Evolutionary conservation across 2,329 filamentous ascomycete species (phyloP).

Genomic region (Fusarium lyarnte): DNA sequence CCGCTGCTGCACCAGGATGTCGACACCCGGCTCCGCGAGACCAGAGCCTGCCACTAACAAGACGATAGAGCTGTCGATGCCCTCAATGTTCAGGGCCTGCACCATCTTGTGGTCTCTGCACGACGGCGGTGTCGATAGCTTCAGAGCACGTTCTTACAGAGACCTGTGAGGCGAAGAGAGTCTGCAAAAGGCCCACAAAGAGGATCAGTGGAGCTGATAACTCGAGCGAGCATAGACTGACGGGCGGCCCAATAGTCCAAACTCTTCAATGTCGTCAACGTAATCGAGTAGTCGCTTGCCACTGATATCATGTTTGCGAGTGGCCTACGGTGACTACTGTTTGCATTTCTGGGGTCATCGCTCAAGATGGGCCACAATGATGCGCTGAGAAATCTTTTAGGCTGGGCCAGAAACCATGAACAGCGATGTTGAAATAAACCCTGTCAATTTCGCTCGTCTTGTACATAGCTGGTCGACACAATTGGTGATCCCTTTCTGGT

Average conservation of each 20-base stretch:
- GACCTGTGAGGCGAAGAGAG: conserved; percentile 34
- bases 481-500: neutral
- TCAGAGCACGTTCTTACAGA: conserved; percentile 39
- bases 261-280: neutral
- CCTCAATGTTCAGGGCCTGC: conserved; percentile 30
- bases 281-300: conserved; percentile 18
- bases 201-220: conserved; percentile 37
- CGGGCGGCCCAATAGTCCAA: neutral
- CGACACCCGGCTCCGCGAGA: conserved; percentile 43
- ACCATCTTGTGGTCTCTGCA: conserved; percentile 38
- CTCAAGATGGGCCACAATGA: conserved; percentile 12
- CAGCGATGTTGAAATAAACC: neutral
- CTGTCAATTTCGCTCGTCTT: neutral
- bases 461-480: neutral
- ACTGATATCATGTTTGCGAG: conserved; percentile 26
- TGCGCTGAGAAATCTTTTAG: neutral
- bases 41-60: conserved; percentile 35
- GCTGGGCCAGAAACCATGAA: neutral
- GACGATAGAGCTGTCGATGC: conserved; percentile 36
- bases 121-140: conserved; percentile 44
- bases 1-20: conserved; percentile 32
- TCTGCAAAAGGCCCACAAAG: conserved; percentile 9
- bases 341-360: conserved; percentile 25
- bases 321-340: conserved; percentile 9
- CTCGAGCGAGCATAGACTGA: conserved; percentile 1